Base-by-base conservation (phyloP, 139 green algal species). In the Diplosphaera chodatii region DNA sequence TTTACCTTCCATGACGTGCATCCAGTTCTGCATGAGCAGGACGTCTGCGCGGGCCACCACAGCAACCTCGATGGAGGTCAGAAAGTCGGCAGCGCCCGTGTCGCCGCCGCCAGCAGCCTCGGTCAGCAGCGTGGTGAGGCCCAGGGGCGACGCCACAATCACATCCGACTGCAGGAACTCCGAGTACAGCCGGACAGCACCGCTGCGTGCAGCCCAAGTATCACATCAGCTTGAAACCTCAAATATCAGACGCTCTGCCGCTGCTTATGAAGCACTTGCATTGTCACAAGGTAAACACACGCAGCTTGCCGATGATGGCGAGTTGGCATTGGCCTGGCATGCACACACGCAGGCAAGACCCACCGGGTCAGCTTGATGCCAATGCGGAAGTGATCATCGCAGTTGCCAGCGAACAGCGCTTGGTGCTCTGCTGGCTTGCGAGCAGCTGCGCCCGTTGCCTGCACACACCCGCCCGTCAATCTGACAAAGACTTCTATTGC, bases 311-410 rank as follows among this genome's bases (percentile, higher is more conserved):
- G n/a, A n/a, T n/a, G n/a, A n/a, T n/a, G n/a, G n/a, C n/a, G n/a
- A n/a, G n/a, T n/a, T n/a, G n/a, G n/a, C n/a, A n/a, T n/a, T n/a
- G n/a, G n/a, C n/a, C n/a, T n/a, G n/a, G n/a, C n/a, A n/a, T n/a
- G n/a, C n/a, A n/a, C n/a, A n/a, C n/a, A n/a, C n/a, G n/a, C n/a
- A n/a, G n/a, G n/a, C n/a, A n/a, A n/a, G n/a, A 29, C 69, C 34
- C 63, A 82, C 64, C 86, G 84, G 3, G 90, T 97, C 40, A 98
- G 77, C 78, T 97, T 97, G 73, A 99, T 89, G 56, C 94, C 94
- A 40, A 98, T 25, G 28, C 87, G 71, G 81, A 98, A 99, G 75
- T 97, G 90, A 74, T 99, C 94, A 74, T 99, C 94, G 3, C 68
- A 83, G 77, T 99, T 98, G 67, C 94, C 94, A 8, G 27, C 66